Evolutionary conservation across 225 moss, liverwort and hornwort genomes (phyloP).

Genomic region (Pseudisothecium myosuroides): DNA sequence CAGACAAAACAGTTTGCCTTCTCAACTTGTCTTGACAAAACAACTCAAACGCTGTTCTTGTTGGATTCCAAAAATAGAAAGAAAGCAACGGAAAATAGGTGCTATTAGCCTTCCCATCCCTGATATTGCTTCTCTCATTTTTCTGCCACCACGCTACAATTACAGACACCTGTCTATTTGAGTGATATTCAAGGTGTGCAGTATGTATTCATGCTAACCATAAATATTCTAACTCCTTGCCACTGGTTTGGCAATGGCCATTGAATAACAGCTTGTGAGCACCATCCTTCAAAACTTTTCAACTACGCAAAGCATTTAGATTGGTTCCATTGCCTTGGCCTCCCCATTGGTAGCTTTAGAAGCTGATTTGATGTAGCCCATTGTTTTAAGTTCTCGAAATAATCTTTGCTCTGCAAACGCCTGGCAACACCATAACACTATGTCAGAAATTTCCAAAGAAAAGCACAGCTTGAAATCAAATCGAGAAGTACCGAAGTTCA

Average conservation of each 20-base stretch:
- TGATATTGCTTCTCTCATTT: neutral
- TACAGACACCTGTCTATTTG: neutral
- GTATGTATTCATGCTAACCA: neutral
- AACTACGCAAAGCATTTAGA: neutral
- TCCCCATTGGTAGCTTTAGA: neutral
- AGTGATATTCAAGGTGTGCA: neutral
- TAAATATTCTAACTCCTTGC: neutral
- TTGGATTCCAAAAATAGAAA: no score
- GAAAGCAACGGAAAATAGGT: no score
- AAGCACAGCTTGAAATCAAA: neutral
- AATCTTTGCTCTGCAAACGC: conserved; percentile 83
- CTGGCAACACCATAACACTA: conserved; percentile 1
- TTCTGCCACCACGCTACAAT: neutral
- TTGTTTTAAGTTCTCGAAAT: conserved; percentile 58
- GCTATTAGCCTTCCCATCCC: no score
- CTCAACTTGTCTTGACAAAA: no score
- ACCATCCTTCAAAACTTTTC: neutral
- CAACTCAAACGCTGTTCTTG: no score
- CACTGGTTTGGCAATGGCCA: neutral
- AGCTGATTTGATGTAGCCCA: conserved; percentile 60
- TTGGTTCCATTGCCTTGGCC: neutral
- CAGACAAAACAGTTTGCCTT: neutral
- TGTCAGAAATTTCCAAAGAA: neutral
- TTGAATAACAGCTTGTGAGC: neutral
- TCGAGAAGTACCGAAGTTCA: neutral